A percentile compares a stretch with the other conserved stretches of the same genome.
Conservation (phyloP, 2,329 filamentous ascomycete genomes). For the Talaromyces rugulosus region DNA sequence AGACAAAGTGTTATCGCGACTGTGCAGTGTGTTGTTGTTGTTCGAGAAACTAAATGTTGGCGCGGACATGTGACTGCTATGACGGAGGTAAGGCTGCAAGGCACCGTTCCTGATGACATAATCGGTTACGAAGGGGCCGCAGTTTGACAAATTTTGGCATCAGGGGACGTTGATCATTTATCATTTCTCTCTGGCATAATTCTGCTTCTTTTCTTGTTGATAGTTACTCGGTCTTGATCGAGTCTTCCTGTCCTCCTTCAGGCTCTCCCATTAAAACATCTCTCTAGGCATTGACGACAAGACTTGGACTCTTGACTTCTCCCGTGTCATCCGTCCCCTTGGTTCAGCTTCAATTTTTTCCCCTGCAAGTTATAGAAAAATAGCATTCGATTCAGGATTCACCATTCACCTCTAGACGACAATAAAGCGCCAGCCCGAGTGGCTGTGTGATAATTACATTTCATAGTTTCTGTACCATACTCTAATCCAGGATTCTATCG, state of each 20-base stretch:
- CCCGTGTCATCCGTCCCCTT: neutral
- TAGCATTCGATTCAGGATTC: neutral
- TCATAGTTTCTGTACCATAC: neutral
- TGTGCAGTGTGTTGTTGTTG: neutral
- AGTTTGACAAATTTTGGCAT: neutral
- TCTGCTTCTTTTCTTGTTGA: neutral
- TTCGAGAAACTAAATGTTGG: neutral
- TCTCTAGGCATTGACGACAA: neutral
- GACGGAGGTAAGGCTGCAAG: neutral
- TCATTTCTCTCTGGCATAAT: neutral
- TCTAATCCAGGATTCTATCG: neutral
- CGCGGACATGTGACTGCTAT: constrained; percentile 4
- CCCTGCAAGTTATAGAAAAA: neutral
- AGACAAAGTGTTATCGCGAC: neutral
- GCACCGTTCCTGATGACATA: constrained; percentile 7
- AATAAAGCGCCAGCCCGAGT: neutral
- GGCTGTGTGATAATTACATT: neutral
- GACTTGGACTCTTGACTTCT: neutral
- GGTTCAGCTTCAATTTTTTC: neutral
- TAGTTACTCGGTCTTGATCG: neutral
- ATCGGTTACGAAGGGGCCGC: neutral
- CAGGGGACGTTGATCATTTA: neutral
- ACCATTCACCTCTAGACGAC: neutral
- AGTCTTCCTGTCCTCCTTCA: neutral
- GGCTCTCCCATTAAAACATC: neutral